Base-by-base conservation (phyloP, 495 filamentous ascomycete genomes). In the Bombardia bombarda region DNA sequence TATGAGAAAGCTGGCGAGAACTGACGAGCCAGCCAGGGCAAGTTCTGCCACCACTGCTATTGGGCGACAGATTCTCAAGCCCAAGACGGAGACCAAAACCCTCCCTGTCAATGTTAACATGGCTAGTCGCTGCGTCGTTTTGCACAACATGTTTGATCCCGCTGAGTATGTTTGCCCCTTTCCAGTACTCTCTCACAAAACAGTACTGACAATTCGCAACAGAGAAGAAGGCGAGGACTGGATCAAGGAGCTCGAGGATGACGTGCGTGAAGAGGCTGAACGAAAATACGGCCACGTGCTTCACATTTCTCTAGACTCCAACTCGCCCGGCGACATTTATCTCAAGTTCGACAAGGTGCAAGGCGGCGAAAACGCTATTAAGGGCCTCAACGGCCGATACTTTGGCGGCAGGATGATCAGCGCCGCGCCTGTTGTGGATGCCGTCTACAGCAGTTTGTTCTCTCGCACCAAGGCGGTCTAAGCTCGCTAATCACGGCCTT, bases 391-490 rank as follows among this genome's bases (percentile, higher is more conserved):
- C 62, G 93, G 93, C 34, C 82, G 93, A 50, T 94, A 87, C 69
- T 99, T 97, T 59, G 90, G 85, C 45, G 88, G 87, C 43, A 75
- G 75, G 45, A 84, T 86, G 67, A 94, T 97, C 64, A 87, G 79
- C 56, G 93, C 90, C 52, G 84, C 88, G 52, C 92, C 88, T 58
- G 88, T 99, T 69, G 89, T 95, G 58, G 92, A 97, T 62, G 88
- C 87, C 50, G 87, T 99, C 63, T 99, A 99, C 79, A 90, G 86
- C 78, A 90, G 85, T 74, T 74, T 95, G 61, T 97, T 95, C 75
- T 83, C 86, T 61, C 81, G 87, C 60, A 87, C 84, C 47, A 87
- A 84, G 65, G 84, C 73, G 61, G 73, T 77, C 52, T 78, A 63
- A 73, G 60, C 65, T n/a, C 64, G 60, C 74, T 78, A 78, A 78